Evolutionary conservation across 2,329 filamentous ascomycete genomes (phyloP).

Genomic region (Cryphonectria nitschkei): DNA sequence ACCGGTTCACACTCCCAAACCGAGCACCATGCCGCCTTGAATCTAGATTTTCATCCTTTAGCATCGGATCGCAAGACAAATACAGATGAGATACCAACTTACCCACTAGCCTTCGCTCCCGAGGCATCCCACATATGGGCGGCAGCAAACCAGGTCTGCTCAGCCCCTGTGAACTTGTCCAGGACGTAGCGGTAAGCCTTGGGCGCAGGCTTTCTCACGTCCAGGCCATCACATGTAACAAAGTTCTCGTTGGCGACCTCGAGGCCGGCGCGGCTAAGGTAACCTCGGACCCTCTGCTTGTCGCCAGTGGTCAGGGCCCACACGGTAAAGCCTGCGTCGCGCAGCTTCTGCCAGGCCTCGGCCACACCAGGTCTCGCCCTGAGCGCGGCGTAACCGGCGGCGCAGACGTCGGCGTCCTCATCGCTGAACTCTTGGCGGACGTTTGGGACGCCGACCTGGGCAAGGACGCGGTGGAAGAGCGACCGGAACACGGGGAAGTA

Average conservation of each 20-base stretch:
- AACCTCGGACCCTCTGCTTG: slow-evolving; percentile 51
- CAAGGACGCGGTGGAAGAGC: slow-evolving; percentile 54
- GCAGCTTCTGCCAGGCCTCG: slow-evolving; percentile 47
- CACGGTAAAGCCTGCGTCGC: slow-evolving; percentile 51
- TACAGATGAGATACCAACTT: slow-evolving; percentile 8
- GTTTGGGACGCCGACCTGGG: slow-evolving; percentile 47
- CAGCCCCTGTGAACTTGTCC: slow-evolving; percentile 42
- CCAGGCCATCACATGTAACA: slow-evolving; percentile 52
- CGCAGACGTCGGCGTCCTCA: slow-evolving; percentile 45
- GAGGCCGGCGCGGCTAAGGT: slow-evolving; percentile 53
- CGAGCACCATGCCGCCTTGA: slow-evolving; percentile 57
- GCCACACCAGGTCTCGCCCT: slow-evolving; percentile 44
- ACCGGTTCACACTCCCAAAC: slow-evolving; percentile 56
- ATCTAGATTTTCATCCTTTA: slow-evolving; percentile 30
- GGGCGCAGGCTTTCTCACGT: slow-evolving; percentile 54
- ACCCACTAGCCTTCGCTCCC: slow-evolving; percentile 53
- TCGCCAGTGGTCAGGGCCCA: slow-evolving; percentile 60
- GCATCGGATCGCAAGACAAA: background rate
- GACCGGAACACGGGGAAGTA: slow-evolving; percentile 48
- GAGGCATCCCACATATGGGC: slow-evolving; percentile 64
- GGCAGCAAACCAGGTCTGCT: slow-evolving; percentile 59
- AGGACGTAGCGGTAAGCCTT: slow-evolving; percentile 50
- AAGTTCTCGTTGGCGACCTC: slow-evolving; percentile 56
- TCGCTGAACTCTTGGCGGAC: slow-evolving; percentile 47
- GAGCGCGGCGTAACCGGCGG: slow-evolving; percentile 43